Percentiles rank a stretch among this genome's conserved stretches.
Conservation (phyloP, 345 rosid species). For the Angophora floribunda region DNA sequence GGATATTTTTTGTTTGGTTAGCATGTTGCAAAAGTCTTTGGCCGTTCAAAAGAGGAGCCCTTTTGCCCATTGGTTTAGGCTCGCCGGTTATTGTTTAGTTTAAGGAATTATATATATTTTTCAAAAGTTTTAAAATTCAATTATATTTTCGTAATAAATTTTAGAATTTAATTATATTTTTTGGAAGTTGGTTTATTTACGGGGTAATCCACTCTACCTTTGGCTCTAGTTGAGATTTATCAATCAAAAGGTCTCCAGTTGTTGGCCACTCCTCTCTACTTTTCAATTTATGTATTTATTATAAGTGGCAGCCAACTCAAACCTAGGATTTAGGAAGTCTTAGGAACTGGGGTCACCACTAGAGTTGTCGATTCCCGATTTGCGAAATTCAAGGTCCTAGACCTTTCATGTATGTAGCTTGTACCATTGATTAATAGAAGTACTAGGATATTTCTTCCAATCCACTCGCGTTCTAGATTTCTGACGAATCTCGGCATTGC, state of each 20-base stretch:
- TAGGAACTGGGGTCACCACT: not conserved
- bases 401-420: too few relatives aligned
- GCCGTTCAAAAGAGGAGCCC: too few relatives aligned
- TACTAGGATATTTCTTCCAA: not conserved
- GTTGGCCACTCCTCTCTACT: not conserved
- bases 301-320: not conserved
- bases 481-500: not conserved
- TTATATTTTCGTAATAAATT: too few relatives aligned
- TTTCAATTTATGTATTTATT: not conserved
- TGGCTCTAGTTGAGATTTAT: not conserved
- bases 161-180: too few relatives aligned
- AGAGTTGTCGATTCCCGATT: too few relatives aligned
- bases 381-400: too few relatives aligned
- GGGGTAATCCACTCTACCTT: not conserved
- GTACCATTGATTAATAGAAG: too few relatives aligned
- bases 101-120: too few relatives aligned
- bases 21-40: not conserved
- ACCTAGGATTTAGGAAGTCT: not conserved
- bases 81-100: too few relatives aligned
- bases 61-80: too few relatives aligned
- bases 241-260: not conserved
- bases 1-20: not conserved
- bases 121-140: too few relatives aligned
- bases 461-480: not conserved
- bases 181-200: not conserved